Evolutionary conservation across 1,139 yeast genomes (phyloP).

Genomic region (Meyerozyma guilliermondii): DNA sequence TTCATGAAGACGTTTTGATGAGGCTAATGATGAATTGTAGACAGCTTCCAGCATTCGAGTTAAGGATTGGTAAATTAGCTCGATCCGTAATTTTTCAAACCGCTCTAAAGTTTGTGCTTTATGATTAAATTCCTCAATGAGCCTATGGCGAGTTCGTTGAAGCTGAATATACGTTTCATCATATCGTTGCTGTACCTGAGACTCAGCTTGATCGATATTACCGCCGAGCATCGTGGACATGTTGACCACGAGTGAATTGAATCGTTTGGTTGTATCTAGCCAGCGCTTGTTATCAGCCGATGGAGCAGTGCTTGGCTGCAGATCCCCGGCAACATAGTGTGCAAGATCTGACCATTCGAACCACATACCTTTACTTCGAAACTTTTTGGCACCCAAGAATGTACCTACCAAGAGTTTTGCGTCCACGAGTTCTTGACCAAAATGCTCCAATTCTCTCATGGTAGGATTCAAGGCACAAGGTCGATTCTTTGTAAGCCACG

Average conservation of each 20-base stretch:
- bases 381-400: constrained; percentile 30
- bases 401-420: constrained; percentile 29
- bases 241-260: constrained; percentile 12
- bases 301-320: neutral
- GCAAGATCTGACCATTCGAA: constrained; percentile 44
- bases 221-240: neutral
- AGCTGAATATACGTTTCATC: constrained; percentile 27
- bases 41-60: constrained; percentile 33
- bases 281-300: constrained; percentile 4
- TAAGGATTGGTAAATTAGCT: constrained; percentile 30
- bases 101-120: constrained; percentile 24
- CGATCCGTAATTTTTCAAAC: constrained; percentile 35
- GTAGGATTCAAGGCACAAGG: constrained; percentile 36
- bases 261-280: constrained; percentile 10
- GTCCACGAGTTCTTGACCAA: constrained; percentile 40
- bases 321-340: constrained; percentile 13
- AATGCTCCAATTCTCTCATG: constrained; percentile 33
- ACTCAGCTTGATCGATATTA: neutral
- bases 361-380: constrained; percentile 44
- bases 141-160: constrained; percentile 25
- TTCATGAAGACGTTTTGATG: constrained; percentile 23
- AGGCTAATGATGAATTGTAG: constrained; percentile 22
- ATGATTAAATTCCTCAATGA: constrained; percentile 25
- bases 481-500: constrained; percentile 21
- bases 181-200: constrained; percentile 27